phyloP scores from a whole-genome alignment of 192 early-diverging fungal species.

The Chytriomyces sp. region DNA sequence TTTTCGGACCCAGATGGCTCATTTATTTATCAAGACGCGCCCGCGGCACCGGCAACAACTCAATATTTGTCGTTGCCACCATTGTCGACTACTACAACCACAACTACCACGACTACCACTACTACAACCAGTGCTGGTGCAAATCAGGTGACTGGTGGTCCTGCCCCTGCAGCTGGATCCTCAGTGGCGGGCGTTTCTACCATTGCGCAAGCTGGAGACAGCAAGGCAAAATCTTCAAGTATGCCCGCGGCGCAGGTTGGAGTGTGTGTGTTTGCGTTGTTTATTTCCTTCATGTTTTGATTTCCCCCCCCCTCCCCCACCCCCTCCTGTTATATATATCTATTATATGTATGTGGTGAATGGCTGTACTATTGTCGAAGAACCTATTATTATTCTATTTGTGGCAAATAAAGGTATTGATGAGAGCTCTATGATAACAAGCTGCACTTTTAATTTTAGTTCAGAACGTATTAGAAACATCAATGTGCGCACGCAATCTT shows the following conservation, averaged over 20 bases:
- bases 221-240: not conserved
- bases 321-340: too few relatives aligned
- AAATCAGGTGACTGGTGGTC: not conserved
- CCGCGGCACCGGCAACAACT: not conserved
- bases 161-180: not conserved
- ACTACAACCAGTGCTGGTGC: not conserved
- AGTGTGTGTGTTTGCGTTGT: not conserved
- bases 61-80: not conserved
- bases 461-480: not conserved
- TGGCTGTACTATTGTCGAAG: not conserved
- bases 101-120: conserved; percentile 2
- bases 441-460: not conserved
- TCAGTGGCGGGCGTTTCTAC: not conserved
- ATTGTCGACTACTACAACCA: not conserved
- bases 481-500: not conserved
- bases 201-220: not conserved
- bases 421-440: not conserved
- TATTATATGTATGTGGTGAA: too few relatives aligned
- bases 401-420: not conserved
- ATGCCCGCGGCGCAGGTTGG: not conserved
- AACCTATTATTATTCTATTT: not conserved
- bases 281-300: not conserved
- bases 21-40: not conserved
- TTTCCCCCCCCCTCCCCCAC: too few relatives aligned
- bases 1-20: not conserved